Percentiles rank a stretch among this genome's conserved stretches.
Evolutionary conservation across 495 filamentous ascomycete genomes (phyloP).

Genomic region (Penicillium soppii): DNA sequence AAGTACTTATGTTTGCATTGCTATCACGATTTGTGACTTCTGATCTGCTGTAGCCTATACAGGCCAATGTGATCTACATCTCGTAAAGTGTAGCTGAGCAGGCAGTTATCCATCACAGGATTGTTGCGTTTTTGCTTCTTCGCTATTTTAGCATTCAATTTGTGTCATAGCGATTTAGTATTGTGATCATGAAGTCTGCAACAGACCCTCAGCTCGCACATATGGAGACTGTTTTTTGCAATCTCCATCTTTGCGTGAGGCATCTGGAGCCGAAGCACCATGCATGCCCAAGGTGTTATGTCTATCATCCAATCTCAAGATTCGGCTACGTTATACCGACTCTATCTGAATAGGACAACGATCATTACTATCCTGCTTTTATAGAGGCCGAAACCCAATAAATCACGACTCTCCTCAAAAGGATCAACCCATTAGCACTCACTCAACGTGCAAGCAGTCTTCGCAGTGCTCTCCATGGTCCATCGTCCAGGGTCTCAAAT

Average conservation of each 20-base stretch:
- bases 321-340: too few relatives aligned
- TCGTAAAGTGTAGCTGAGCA: too few relatives aligned
- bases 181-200: constrained; percentile 30
- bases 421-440: constrained; percentile 29
- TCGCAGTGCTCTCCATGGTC: constrained; percentile 27
- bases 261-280: constrained; percentile 25
- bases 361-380: constrained; percentile 22
- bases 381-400: constrained; percentile 23
- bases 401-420: constrained; percentile 26
- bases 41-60: too few relatives aligned
- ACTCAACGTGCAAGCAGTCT: constrained; percentile 14
- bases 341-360: constrained; percentile 31
- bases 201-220: constrained; percentile 27
- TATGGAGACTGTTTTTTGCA: constrained; percentile 34
- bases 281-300: background rate
- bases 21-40: too few relatives aligned
- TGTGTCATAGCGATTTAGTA: constrained; percentile 23
- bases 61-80: too few relatives aligned
- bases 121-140: background rate
- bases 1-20: too few relatives aligned
- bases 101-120: too few relatives aligned
- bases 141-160: background rate
- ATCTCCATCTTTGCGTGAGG: constrained; percentile 31
- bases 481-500: constrained; percentile 20
- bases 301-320: too few relatives aligned